Evolutionary conservation across 306 rosid genomes (phyloP).

Genomic region (Trichosanthes truncata): DNA sequence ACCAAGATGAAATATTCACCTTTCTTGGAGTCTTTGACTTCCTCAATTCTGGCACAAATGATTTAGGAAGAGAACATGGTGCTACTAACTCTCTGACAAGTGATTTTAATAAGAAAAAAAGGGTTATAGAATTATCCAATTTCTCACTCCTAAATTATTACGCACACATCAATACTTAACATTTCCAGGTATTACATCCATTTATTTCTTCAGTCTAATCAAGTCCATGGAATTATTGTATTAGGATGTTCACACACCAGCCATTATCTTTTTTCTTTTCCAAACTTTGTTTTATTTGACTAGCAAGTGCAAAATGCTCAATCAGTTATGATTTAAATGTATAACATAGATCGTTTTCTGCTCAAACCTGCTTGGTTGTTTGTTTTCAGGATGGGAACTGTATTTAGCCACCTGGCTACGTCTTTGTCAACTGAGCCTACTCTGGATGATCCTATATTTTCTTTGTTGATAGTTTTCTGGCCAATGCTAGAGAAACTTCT

Average conservation of each 20-base stretch:
- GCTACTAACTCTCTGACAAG: neutral
- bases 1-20: neutral
- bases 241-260: neutral
- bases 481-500: constrained; percentile 81
- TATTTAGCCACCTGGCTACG: constrained; percentile 66
- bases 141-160: neutral
- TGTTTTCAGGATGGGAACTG: constrained; percentile 77
- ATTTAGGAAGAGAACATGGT: neutral
- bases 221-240: neutral
- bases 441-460: constrained; percentile 63
- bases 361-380: neutral
- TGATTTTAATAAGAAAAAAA: neutral
- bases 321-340: neutral
- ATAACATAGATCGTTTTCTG: neutral
- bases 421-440: constrained; percentile 42
- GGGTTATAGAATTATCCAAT: neutral
- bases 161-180: neutral
- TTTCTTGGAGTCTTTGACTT: neutral
- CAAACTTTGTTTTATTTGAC: neutral
- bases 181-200: neutral
- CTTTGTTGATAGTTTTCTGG: constrained; percentile 72
- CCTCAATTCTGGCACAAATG: neutral
- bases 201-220: neutral
- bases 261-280: neutral
- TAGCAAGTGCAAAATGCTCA: neutral